Base-by-base conservation (phyloP, 345 rosid species). In the Cardamine occulta region DNA sequence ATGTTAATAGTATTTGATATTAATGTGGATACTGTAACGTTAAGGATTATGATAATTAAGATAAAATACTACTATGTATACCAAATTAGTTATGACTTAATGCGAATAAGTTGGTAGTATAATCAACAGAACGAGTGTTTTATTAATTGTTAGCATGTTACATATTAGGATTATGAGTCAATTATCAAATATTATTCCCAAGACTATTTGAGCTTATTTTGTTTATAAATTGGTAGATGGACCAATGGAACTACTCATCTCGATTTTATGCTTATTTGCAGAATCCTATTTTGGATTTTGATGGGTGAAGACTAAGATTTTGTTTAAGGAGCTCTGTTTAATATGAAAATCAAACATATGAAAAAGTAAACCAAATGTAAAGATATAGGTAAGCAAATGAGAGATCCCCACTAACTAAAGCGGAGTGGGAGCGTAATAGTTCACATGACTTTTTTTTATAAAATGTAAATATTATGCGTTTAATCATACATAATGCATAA, bases 381-480 rank as follows among this genome's bases (percentile, higher is more conserved):
- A 44, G n/a, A 14, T 44, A 44, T 44, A 7, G 48, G 48, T 11
- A 49, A 61, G 21, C 26, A 72, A 37, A 26, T 26, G 10, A 61
- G 15, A 49, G 11, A 23, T 17, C 55, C 21, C 19, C 54, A 11
- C 17, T 65, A 29, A 48, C 56, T 47, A 26, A 31, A 65, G 57
- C 28, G 15, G 26, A 54, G 21, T 53, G n/a, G n/a, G 49, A 52
- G 73, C 39, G 8, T 26, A n/a, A 44, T 15, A 29, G 24, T 63
- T 73, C 77, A 63, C 63, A 55, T 53, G 63, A 73, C 28, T 63
- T n/a, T n/a, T n/a, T n/a, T n/a, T n/a, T n/a, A n/a, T 19, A 19
- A 19, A 19, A 19, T 19, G 19, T 19, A 19, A 19, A 19, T 19
- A 19, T 19, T 19, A 19, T 19, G 19, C 19, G 19, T 19, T 19